Base-by-base conservation (phyloP, 345 rosid genomes). In the Viola odorata region DNA sequence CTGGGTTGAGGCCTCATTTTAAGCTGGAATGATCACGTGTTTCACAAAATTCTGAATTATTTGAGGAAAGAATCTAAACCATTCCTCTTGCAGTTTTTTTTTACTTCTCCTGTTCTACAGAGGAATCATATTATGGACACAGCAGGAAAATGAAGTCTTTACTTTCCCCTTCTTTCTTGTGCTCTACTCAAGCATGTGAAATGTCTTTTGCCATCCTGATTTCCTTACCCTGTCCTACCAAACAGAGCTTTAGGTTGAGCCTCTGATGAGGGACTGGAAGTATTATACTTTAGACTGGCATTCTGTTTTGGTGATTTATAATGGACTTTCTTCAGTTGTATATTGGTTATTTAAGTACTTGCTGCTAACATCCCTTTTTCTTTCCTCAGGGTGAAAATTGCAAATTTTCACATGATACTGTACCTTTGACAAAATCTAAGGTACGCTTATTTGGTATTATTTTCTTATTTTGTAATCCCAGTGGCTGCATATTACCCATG, bases 331-430 rank as follows among this genome's bases (percentile, higher is more conserved):
- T 32, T 51, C 49, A 15, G n/a, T 12, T 52, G 49, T 44, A 12
- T 17, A 12, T 67, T 45, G 37, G 51, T 40, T 12, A 37, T 9
- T 10, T 23, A 11, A 32, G n/a, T 52, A 9, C 12, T 44, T 40
- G 14, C 47, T 62, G 7, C 17, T 53, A 55, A 12, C 41, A 54
- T 62, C 12, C 42, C 52, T 57, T 47, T 63, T 15, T 63, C 66
- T 53, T 57, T 44, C 48, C 23, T 62, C 86, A 92, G 97, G 96
- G 88, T 52, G 85, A 86, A 23, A 74, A 82, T 50, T 92, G 98
- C 87, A 89, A 82, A 62, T 89, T 78, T 74, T 92, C 97, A 50
- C 98, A 92, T 75, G 98, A 89, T 72, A 65, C 77, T 2, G 76
- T 53, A 45, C 97, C 97, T 53, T 62, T 85, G 79, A 92, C 97